phyloP scores from a whole-genome alignment of 768 basidiomycete species.

The Cystofilobasidium ferigula region DNA sequence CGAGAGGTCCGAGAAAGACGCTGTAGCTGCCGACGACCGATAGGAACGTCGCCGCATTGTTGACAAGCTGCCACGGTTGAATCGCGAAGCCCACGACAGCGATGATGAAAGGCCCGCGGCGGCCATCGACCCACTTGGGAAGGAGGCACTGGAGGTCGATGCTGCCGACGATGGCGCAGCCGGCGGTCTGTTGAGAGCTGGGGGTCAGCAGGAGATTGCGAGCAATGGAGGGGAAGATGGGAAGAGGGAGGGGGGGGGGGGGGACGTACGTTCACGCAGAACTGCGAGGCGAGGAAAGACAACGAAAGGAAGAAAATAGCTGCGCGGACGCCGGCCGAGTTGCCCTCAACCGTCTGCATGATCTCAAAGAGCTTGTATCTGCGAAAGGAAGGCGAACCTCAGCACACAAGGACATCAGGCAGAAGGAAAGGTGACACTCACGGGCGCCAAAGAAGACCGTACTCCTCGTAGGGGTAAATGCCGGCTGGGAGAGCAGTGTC shows the following conservation, averaged over 20 bases:
- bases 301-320: conserved; percentile 35
- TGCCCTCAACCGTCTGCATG: conserved; percentile 23
- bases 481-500: conserved; percentile 10
- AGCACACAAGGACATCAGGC: too few relatives aligned
- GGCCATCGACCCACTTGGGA: conserved; percentile 14
- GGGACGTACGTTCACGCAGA: conserved; percentile 31
- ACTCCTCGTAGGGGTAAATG: conserved; percentile 30
- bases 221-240: not conserved
- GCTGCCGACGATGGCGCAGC: conserved; percentile 31
- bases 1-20: not conserved
- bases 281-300: conserved; percentile 31
- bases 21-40: conserved; percentile 27
- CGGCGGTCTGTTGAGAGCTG: conserved; percentile 21
- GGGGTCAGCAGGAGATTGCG: not conserved
- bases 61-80: conserved; percentile 31
- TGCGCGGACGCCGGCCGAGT: conserved; percentile 32
- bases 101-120: conserved; percentile 23
- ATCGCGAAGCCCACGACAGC: conserved; percentile 30
- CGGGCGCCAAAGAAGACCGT: conserved; percentile 27
- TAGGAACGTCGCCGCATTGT: conserved; percentile 28
- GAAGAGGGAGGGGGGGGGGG: not conserved
- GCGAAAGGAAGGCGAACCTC: not conserved
- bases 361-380: conserved; percentile 24
- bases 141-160: conserved; percentile 29
- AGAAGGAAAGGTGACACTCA: too few relatives aligned